These are phyloP conservation scores for Fonsecaea multimorphosa DNA, from an alignment of 2,329 filamentous ascomycete genomes.

Conservation along the genomic window DNA sequence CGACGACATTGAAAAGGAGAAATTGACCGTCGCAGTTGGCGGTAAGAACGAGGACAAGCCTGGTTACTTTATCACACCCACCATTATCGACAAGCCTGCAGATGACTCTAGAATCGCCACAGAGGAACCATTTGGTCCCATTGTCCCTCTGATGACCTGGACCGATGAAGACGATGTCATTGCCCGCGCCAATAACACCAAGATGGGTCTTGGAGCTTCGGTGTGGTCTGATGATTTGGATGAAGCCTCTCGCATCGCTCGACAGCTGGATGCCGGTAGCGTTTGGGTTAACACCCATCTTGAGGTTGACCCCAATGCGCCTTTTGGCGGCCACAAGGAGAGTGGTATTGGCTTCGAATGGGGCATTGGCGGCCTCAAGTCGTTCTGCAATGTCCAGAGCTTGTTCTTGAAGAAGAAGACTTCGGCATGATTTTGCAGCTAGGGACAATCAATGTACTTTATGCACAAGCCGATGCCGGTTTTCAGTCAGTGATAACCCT, in stretches of 20 bases:
- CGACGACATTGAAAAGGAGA: slow-evolving; percentile 61
- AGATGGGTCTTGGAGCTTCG: slow-evolving; percentile 63
- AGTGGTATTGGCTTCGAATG: slow-evolving; percentile 44
- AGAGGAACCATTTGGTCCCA: slow-evolving; percentile 69
- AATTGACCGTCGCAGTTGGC: slow-evolving; percentile 61
- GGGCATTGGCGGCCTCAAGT: slow-evolving; percentile 38
- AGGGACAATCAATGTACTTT: background rate
- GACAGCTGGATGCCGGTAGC: slow-evolving; percentile 62
- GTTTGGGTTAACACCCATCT: slow-evolving; percentile 64
- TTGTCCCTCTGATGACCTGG: slow-evolving; percentile 69
- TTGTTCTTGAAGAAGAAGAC: slow-evolving; percentile 37
- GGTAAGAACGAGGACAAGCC: slow-evolving; percentile 50
- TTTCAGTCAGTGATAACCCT: background rate
- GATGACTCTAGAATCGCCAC: slow-evolving; percentile 62
- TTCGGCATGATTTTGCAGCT: background rate
- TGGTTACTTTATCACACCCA: slow-evolving; percentile 63
- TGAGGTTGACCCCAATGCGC: slow-evolving; percentile 35
- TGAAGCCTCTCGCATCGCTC: slow-evolving; percentile 59
- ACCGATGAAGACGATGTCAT: slow-evolving; percentile 66
- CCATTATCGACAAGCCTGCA: slow-evolving; percentile 64
- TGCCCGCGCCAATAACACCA: slow-evolving; percentile 59
- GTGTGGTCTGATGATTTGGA: slow-evolving; percentile 63
- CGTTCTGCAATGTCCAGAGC: slow-evolving; percentile 40
- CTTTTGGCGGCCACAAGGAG: slow-evolving; percentile 44
- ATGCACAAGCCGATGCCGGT: background rate